Base-by-base conservation (phyloP, 192 early-diverging fungal genomes). In the Coemansia asiatica region DNA sequence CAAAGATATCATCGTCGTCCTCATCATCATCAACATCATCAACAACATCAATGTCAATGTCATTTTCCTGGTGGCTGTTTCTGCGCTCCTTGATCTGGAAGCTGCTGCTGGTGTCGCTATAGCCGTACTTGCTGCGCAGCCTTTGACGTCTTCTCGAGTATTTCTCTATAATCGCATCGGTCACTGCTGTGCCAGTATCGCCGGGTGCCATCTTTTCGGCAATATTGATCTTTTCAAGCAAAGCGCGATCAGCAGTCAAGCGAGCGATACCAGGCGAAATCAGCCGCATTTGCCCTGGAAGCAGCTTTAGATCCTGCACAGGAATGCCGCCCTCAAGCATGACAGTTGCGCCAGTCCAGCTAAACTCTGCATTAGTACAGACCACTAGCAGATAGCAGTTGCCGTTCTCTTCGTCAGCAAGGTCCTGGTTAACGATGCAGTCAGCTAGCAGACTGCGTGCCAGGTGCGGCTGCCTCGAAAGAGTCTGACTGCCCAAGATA, bases 401-500 rank as follows among this genome's bases (percentile, higher is more conserved):
- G 22, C 40, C 27, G 46, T 64, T 63, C 22, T 56, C 23, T 18
- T 73, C 56, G 2, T 53, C 46, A 6, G 56, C 22, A 38, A 80
- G 48, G 28, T 31, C 64, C 8, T 79, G 70, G 29, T 71, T 69
- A 8, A 68, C 55, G 38, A 85, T 69, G 51, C 86, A 87, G 1
- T 87, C 73, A n/a, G 71, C 51, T 0, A 92, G 74, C 16, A 89
- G 73, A 56, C 75, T 71, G 15, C 75, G 63, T 19, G 87, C 82
- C 23, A 72, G 56, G 3, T 86, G 63, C 1, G 84, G 87, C 19
- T 82, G 79, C 19, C 84, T 70, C 22, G 81, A 57, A 44, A 90
- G 72, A 6, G 82, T 72, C 49, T 87, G 87, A 64, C 87, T 88
- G 9, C 90, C 90, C 64, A 95, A 83, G n/a, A 95, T 85, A 59